phyloP scores from a whole-genome alignment of 2,329 filamentous ascomycete genomes.

The Ascosphaera aggregata region DNA sequence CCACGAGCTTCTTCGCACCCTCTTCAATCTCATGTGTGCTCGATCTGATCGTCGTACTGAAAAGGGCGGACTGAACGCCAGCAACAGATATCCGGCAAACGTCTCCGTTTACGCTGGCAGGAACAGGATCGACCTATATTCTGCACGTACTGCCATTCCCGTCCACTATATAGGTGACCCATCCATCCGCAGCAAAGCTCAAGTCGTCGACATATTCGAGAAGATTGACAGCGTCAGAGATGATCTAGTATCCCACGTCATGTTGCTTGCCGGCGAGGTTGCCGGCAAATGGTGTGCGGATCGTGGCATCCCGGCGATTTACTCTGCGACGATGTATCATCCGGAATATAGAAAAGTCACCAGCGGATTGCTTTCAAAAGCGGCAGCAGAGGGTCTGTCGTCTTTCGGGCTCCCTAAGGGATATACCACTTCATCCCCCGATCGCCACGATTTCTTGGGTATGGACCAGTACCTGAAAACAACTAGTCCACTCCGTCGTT shows the following conservation, averaged over 20 bases:
- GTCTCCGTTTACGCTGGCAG: slow-evolving; percentile 9
- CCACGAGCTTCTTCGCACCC: slow-evolving; percentile 12
- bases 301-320: slow-evolving; percentile 27
- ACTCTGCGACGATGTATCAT: slow-evolving; percentile 17
- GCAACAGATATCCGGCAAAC: slow-evolving; percentile 1
- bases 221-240: slow-evolving; percentile 15
- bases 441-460: slow-evolving; percentile 19
- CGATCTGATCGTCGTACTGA: slow-evolving; percentile 14
- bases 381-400: slow-evolving; percentile 8
- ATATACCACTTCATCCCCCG: slow-evolving; percentile 18
- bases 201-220: slow-evolving; percentile 14
- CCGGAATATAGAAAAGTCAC: slow-evolving; percentile 7
- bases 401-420: slow-evolving; percentile 15
- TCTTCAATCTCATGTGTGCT: slow-evolving; percentile 17
- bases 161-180: slow-evolving; percentile 20
- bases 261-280: slow-evolving; percentile 32
- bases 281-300: slow-evolving; percentile 28
- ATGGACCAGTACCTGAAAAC: slow-evolving; percentile 31
- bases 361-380: background rate
- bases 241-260: slow-evolving; percentile 23
- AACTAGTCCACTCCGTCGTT: slow-evolving; percentile 38
- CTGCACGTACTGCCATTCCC: slow-evolving; percentile 10
- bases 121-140: slow-evolving; percentile 9
- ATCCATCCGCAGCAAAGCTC: slow-evolving; percentile 14
- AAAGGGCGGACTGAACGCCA: slow-evolving; percentile 18